phyloP scores from a whole-genome alignment of 768 basidiomycete species.

The Mycena maculata region DNA sequence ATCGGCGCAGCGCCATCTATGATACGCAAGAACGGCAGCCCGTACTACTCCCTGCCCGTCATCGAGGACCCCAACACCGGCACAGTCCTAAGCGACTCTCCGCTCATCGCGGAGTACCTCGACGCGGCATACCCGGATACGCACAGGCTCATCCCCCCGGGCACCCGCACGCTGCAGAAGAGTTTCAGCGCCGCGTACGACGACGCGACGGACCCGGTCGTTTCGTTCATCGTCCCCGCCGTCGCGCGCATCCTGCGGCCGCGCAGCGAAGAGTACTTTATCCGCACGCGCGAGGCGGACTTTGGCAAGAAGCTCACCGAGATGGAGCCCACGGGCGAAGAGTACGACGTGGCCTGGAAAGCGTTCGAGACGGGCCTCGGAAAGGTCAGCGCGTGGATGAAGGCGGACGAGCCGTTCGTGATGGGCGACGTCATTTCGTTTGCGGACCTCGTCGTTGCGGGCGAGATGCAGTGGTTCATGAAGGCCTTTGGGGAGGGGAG shows the following conservation, averaged over 20 bases:
- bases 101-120: slow-evolving; percentile 59
- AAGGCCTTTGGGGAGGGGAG: slow-evolving; percentile 38
- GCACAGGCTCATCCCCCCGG: slow-evolving; percentile 46
- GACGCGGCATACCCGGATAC: slow-evolving; percentile 59
- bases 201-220: not conserved
- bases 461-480: slow-evolving; percentile 49
- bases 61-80: slow-evolving; percentile 59
- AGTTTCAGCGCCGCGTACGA: slow-evolving; percentile 30
- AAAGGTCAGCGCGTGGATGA: slow-evolving; percentile 43
- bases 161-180: slow-evolving; percentile 40
- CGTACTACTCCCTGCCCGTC: slow-evolving; percentile 56
- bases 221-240: slow-evolving; percentile 26
- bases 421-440: slow-evolving; percentile 47
- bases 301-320: slow-evolving; percentile 50
- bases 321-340: slow-evolving; percentile 44
- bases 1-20: slow-evolving; percentile 46
- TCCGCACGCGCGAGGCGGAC: slow-evolving; percentile 44
- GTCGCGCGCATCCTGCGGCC: slow-evolving; percentile 37
- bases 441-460: slow-evolving; percentile 49
- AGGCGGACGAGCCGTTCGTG: slow-evolving; percentile 39
- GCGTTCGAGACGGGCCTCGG: slow-evolving; percentile 39
- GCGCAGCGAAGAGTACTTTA: slow-evolving; percentile 45
- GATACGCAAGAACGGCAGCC: slow-evolving; percentile 42
- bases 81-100: slow-evolving; percentile 51
- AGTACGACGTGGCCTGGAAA: slow-evolving; percentile 39